Evolutionary conservation across 345 rosid genomes (phyloP), one percentile per base, ranked within the genome.

Genomic region (Hibiscus trionum): DNA sequence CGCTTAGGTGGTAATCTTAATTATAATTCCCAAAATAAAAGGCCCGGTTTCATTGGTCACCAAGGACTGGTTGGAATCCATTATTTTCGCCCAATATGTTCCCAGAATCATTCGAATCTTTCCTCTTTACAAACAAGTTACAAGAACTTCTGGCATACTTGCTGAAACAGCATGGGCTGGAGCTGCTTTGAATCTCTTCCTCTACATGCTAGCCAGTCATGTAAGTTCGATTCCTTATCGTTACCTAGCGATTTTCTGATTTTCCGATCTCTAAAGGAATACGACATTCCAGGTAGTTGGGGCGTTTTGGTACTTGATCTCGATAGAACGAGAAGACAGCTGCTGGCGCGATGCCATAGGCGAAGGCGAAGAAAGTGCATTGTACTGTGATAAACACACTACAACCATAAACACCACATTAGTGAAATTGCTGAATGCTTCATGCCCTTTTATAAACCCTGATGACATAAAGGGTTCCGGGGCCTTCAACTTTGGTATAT

Each of bases 81-180:
- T 84, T 42, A 70, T 93, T 57, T 61, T 82, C 33, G 1, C 12
- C 59, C 97, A 89, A 75, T 88, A 84, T 68, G 75, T 89, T 26
- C 93, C 92, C 1, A 84, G 98, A 75, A 7, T 81, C 66, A 21
- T 73, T 39, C 86, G 96, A 77, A 79, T 91, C 8, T 76, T 50
- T 75, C 96, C 93, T 7, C 82, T 91, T 65, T 82, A 64, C 61
- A 81, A 75, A 42, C 87, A 89, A 66, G 84, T 86, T 1, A 85
- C 90, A 3, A 80, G 86, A 75, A 86, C 87, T 76, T 91, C 97
- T 14, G 96, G 97, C 56, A 78, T 85, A 29, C 79, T 91, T 21
- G 78, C 87, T 26, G 91, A 93, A 76, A 93, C 89, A 9, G 93
- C 97, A 56, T 82, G 91, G 93, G 88, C 86, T 59, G 96, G 93